Evolutionary conservation across 257 asterid species (phyloP).

Genomic region (Pogostemon cablin): DNA sequence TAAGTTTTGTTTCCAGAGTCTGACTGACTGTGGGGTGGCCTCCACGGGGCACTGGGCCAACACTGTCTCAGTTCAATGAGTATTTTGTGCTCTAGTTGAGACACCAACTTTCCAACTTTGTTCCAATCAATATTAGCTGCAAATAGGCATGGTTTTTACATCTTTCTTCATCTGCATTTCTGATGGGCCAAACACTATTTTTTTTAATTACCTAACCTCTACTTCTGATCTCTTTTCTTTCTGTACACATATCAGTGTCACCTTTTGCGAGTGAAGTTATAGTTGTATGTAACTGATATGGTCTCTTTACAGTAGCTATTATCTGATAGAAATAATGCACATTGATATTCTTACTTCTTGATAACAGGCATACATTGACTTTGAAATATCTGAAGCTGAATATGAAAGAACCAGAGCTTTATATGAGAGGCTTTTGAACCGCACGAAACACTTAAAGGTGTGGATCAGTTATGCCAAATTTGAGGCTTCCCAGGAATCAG

Average conservation of each 20-base stretch:
- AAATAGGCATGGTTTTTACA: neutral
- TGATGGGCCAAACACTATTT: conserved; percentile 4
- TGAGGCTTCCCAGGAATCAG: conserved; percentile 67
- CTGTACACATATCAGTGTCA: neutral
- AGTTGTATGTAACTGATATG: conserved; percentile 3
- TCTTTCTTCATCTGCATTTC: conserved; percentile 15
- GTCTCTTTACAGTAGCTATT: conserved; percentile 9
- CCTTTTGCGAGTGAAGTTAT: neutral
- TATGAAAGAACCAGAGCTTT: conserved; percentile 81
- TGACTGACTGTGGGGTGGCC: conserved; percentile 19
- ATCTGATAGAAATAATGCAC: conserved; percentile 2
- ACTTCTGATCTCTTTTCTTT: neutral
- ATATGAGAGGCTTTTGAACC: conserved; percentile 85
- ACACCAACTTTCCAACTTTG: neutral
- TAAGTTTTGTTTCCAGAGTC: neutral
- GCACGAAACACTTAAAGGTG: conserved; percentile 95
- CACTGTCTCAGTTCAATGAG: neutral
- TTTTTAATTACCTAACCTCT: neutral
- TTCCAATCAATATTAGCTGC: neutral
- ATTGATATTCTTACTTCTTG: conserved; percentile 27
- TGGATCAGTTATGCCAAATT: conserved; percentile 98
- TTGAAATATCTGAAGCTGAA: conserved; percentile 87
- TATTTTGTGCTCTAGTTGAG: conserved; percentile 17
- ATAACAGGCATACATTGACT: conserved; percentile 89
- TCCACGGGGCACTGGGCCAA: neutral